A percentile compares a stretch with the other conserved stretches of the same genome.
Conservation (phyloP, 2,329 filamentous ascomycete genomes). For the Colletotrichum gigasporum region DNA sequence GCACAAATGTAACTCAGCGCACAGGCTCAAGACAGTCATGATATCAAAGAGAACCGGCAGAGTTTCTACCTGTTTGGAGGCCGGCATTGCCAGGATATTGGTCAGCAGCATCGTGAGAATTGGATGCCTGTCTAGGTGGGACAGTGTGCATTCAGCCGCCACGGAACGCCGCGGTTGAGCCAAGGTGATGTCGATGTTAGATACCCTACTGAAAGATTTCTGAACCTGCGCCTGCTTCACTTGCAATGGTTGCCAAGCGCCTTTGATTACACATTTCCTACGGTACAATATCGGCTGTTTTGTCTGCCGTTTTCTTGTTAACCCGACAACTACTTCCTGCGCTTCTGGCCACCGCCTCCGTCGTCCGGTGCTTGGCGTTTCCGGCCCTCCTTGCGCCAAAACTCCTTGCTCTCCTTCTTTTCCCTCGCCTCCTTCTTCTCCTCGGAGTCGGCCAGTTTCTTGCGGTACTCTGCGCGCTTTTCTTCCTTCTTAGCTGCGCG, state of each 20-base stretch:
- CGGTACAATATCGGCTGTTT: no score
- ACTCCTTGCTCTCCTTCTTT: conserved; percentile 92
- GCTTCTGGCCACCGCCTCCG: conserved; percentile 43
- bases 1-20: no score
- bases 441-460: conserved; percentile 81
- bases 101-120: no score
- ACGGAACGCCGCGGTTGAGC: not conserved
- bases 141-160: no score
- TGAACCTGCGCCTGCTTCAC: not conserved
- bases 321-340: conserved; percentile 32
- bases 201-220: conserved; percentile 24
- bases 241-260: conserved; percentile 5
- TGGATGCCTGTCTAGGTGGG: no score
- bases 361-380: conserved; percentile 60
- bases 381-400: conserved; percentile 90
- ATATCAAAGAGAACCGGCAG: no score
- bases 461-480: conserved; percentile 80
- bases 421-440: conserved; percentile 89
- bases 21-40: no score
- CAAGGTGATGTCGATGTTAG: conserved; percentile 13
- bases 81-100: no score
- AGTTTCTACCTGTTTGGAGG: no score
- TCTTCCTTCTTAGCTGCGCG: conserved; percentile 87
- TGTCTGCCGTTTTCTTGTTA: no score
- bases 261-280: conserved; percentile 16